Conservation (phyloP, 805 yeast species). For the Metschnikowia kunwiensis region DNA sequence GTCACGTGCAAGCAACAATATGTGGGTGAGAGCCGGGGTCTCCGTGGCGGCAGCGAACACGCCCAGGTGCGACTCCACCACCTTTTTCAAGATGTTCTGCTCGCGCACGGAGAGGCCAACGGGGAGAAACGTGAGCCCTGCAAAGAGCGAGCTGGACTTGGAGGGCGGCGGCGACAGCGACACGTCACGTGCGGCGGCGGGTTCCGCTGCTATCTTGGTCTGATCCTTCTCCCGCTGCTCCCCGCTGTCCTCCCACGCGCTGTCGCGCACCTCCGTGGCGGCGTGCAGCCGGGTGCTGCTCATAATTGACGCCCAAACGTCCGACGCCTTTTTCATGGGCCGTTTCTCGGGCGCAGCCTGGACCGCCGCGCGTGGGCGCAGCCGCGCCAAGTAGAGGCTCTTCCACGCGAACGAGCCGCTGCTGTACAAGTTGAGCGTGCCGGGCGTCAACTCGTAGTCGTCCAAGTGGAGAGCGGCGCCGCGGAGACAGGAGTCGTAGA, state of each 20-base stretch:
- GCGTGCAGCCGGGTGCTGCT: slow-evolving; percentile 17
- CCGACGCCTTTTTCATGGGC: slow-evolving; percentile 23
- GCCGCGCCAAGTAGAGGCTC: slow-evolving; percentile 14
- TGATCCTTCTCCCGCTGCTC: slow-evolving; percentile 15
- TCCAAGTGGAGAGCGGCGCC: slow-evolving; percentile 41
- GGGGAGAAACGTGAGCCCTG: slow-evolving; percentile 40
- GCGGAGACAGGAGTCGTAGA: slow-evolving; percentile 44
- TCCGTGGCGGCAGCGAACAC: slow-evolving; percentile 17
- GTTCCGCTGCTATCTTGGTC: neutral
- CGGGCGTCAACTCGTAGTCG: slow-evolving; percentile 35
- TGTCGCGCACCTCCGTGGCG: slow-evolving; percentile 15
- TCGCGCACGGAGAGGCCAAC: slow-evolving; percentile 42
- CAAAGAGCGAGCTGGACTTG: slow-evolving; percentile 32
- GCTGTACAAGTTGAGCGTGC: slow-evolving; percentile 12
- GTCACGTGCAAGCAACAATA: slow-evolving; percentile 30
- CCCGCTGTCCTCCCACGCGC: slow-evolving; percentile 26
- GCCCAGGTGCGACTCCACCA: slow-evolving; percentile 49
- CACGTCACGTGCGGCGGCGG: neutral
- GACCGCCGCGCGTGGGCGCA: slow-evolving; percentile 1
- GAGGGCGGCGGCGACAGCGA: slow-evolving; percentile 1
- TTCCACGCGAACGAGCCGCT: slow-evolving; percentile 40
- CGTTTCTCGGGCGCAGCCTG: slow-evolving; percentile 7
- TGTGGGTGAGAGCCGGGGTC: slow-evolving; percentile 29
- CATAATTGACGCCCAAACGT: slow-evolving; percentile 47
- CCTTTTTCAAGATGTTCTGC: slow-evolving; percentile 33